A percentile compares a stretch with the other conserved stretches of the same genome.
Conservation (phyloP, 129 eudicot species). For the Flaveria trinervia region DNA sequence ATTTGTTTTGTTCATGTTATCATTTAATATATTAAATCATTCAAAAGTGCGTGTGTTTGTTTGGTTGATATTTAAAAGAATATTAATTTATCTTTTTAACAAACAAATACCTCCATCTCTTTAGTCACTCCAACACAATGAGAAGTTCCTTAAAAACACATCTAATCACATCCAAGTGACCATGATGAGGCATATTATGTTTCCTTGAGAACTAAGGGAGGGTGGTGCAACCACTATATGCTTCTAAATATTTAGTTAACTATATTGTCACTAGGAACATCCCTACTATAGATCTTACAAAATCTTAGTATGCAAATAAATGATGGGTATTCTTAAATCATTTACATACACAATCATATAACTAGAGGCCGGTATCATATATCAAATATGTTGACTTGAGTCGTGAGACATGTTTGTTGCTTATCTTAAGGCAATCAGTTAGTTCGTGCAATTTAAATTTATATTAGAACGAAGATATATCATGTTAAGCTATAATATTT, state of each 20-base stretch:
- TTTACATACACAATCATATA: too few relatives aligned
- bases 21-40: neutral
- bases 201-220: constrained; percentile 46
- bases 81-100: neutral
- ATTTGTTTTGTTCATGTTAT: neutral
- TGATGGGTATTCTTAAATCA: neutral
- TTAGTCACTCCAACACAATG: constrained; percentile 8
- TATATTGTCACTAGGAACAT: neutral
- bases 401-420: neutral
- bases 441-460: neutral
- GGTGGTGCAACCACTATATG: constrained; percentile 33
- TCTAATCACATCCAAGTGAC: constrained; percentile 31
- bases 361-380: neutral
- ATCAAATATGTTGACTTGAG: neutral
- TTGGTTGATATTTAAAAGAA: neutral
- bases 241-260: constrained; percentile 8
- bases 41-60: neutral
- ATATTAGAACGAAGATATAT: too few relatives aligned
- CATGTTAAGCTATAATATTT: too few relatives aligned
- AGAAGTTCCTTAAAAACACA: constrained; percentile 40
- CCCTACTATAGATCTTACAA: constrained; percentile 3
- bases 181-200: constrained; percentile 37
- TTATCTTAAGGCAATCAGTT: neutral
- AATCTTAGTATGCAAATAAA: neutral
- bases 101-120: neutral